Conservation (phyloP, 78 protist genomes). For the Guillardia theta region DNA sequence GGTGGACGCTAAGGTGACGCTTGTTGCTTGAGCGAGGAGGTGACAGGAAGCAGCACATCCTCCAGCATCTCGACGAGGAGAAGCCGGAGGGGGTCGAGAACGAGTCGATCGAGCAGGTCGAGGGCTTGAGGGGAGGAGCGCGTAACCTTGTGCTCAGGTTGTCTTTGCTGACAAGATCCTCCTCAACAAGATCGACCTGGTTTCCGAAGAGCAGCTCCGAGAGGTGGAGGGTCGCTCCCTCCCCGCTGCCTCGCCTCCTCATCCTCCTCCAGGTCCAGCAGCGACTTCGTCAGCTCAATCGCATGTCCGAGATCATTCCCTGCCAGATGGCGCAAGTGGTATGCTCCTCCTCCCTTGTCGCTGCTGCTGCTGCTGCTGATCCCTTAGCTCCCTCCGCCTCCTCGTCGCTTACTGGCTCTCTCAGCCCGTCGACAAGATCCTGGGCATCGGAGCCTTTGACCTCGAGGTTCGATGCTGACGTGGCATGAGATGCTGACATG, state of each 20-base stretch:
- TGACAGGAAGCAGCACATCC: conserved; percentile 37
- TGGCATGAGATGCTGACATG: too few relatives aligned
- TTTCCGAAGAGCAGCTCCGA: background rate
- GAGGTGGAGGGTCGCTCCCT: background rate
- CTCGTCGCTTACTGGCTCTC: background rate
- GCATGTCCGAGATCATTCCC: background rate
- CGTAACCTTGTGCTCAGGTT: background rate
- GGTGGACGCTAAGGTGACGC: background rate
- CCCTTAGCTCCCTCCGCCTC: background rate
- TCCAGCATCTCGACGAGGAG: conserved; percentile 20
- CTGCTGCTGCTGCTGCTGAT: background rate
- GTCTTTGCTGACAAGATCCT: conserved; percentile 70
- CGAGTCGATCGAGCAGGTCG: conserved; percentile 46
- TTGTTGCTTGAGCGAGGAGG: too few relatives aligned
- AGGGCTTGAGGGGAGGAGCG: background rate
- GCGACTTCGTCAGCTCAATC: background rate
- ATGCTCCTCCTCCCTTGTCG: background rate
- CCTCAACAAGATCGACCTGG: conserved; percentile 68
- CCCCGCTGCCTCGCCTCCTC: background rate
- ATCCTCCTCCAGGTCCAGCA: background rate
- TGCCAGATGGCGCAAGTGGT: background rate
- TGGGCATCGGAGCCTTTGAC: conserved; percentile 12
- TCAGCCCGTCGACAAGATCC: background rate
- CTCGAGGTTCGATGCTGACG: too few relatives aligned
- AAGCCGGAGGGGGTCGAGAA: background rate